Percentiles rank a stretch among this genome's conserved stretches.
Evolutionary conservation across 2,329 filamentous ascomycete species (phyloP).

Genomic region (Fusarium clavum): DNA sequence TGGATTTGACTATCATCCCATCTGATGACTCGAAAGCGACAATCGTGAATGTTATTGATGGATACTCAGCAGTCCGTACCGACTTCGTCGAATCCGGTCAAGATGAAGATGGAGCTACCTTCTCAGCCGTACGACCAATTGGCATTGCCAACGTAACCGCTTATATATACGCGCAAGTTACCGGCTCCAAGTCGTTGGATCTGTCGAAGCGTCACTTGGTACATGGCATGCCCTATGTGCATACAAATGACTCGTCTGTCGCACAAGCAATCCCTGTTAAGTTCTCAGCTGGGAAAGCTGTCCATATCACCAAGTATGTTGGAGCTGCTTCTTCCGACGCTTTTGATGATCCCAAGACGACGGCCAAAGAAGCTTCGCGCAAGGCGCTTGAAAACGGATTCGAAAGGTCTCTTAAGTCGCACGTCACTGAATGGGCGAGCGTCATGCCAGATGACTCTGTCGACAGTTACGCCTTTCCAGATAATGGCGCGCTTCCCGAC

Average conservation of each 20-base stretch:
- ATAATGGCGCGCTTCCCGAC: neutral
- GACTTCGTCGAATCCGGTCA: conserved; percentile 1
- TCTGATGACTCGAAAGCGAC: neutral
- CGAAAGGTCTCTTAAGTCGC: accelerated
- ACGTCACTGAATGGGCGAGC: neutral
- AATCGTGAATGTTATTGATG: neutral
- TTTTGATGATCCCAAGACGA: neutral
- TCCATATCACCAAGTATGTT: neutral
- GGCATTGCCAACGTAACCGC: conserved; percentile 5
- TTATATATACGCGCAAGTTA: neutral
- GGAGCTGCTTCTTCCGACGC: conserved; percentile 10
- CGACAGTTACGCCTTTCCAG: neutral
- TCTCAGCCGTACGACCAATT: neutral
- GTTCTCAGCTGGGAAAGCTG: neutral
- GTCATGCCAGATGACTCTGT: conserved; percentile 7
- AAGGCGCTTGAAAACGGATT: neutral
- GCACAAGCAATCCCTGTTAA: conserved; percentile 4
- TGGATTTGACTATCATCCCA: neutral
- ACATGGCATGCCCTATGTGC: neutral
- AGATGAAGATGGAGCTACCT: neutral
- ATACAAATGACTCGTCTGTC: neutral
- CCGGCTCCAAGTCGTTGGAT: neutral
- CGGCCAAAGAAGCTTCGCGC: neutral
- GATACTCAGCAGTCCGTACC: conserved; percentile 6
- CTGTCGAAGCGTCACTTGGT: neutral